Evolutionary conservation across 495 filamentous ascomycete species (phyloP), one percentile per base, ranked within the genome.

Genomic region (Astrothelium subdiscretum): DNA sequence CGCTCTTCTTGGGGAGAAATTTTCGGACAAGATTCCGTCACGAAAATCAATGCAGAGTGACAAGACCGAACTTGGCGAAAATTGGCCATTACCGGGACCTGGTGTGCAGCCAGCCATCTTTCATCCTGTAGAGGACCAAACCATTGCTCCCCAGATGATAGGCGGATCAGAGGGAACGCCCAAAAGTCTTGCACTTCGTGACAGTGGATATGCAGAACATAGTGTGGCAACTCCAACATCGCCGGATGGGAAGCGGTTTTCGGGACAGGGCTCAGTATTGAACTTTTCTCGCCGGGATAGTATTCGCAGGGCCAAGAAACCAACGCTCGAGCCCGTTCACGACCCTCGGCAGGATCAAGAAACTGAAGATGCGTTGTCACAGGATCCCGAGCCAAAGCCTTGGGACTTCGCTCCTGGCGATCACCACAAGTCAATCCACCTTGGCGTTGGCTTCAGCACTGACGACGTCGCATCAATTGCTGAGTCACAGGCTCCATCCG

Each of bases 401-500:
- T 29, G 11, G 24, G 20, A 54, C 29, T 54, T 27, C 20, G 26
- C 48, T 20, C 8, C 22, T 0, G 24, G 48, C 24, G 48, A 54
- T 29, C 20, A n/a, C 6, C 12, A 54, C 6, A 54, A 54, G 24
- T 54, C 48, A 15, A 54, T 54, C 10, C 48, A 54, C 20, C 48
- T 54, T 29, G 48, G 48, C 48, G 24, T 54, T 20, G 48, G 48
- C 20, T 54, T 54, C 48, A 29, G 29, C 15, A 54, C 48, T 4
- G 48, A 54, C 15, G 48, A 54, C 24, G 29, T 54, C 15, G 48
- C 48, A 2, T 54, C 48, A 3, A 54, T 54, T 27, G 48, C 48
- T 24, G 48, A 54, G 24, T 54, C 48, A 26, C 48, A 54, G 24
- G 68, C 70, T 20, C 70, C 70, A 1, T 67, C 67, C 15, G 67